Conservation (phyloP, 257 asterid genomes). For the Solanum tarijense region DNA sequence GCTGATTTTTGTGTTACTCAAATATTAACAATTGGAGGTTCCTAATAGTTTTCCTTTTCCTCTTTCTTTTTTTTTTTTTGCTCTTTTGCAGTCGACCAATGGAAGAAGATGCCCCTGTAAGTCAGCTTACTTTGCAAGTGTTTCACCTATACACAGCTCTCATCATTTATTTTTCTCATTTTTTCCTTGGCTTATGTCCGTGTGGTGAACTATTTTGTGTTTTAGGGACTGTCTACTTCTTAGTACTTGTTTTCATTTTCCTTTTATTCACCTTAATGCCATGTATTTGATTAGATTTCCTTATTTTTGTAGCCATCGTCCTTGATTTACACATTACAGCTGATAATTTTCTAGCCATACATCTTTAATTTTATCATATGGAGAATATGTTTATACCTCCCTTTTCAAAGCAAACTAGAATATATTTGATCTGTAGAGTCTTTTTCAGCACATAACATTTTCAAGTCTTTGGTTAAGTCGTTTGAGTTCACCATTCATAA, state of each 20-base stretch:
- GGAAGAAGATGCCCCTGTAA: slow-evolving; percentile 71
- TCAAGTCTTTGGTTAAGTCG: background rate
- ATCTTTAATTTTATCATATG: background rate
- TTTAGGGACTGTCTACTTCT: background rate
- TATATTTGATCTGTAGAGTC: background rate
- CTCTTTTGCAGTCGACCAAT: slow-evolving; percentile 53
- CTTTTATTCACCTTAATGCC: background rate
- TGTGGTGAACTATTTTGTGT: background rate
- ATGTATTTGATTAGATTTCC: background rate
- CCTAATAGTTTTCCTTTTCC: slow-evolving; percentile 11
- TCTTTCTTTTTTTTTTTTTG: background rate
- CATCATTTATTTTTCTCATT: background rate
- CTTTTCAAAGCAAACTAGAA: background rate
- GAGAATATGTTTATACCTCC: background rate
- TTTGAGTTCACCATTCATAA: background rate
- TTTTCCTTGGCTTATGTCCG: background rate
- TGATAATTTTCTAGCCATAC: background rate
- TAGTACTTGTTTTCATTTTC: background rate
- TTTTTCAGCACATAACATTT: background rate
- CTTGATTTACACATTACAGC: background rate
- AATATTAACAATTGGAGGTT: background rate
- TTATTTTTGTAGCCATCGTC: background rate
- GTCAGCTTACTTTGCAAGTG: slow-evolving; percentile 5
- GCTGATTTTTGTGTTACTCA: background rate
- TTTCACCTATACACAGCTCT: background rate